Evolutionary conservation across 1,284 basidiomycete genomes (phyloP), one percentile per base, ranked within the genome.

Genomic region (Leucocoprinus gongylophorus): DNA sequence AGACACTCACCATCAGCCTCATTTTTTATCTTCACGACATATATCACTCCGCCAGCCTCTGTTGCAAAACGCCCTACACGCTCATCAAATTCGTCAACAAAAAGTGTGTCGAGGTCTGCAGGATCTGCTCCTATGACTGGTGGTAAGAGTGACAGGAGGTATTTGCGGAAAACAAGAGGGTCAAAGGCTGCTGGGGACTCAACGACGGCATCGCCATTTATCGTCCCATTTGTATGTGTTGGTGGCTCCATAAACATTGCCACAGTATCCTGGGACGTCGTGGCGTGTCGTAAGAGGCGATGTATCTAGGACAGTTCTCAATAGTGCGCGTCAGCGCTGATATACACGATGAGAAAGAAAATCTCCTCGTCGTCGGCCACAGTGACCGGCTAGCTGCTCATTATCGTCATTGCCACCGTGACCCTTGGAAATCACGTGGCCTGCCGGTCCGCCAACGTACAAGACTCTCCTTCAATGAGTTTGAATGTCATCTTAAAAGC

Each of bases 81-180:
- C 59, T 88, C 87, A 48, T 84, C 77, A 59, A 88, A 92, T 53
- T 83, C 84, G 41, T 79, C 74, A 58, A 88, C 83, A 60, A 91
- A 86, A 32, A 91, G 64, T 0, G 78, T 67, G 30, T 85, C 75
- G 3, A 92, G 70, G 54, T 91, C 87, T 38, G 73, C 71, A 1
- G 72, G 70, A 13, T 69, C 63, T 3, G 86, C 83, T 10, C 81
- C 87, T 20, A 92, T 75, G 1, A 91, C 74, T 15, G 88, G 84
- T 1, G 89, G 88, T 1, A 93, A 71, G 26, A 93, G 71, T 1
- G 79, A 73, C 41, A 78, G 69, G 32, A 93, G 72, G 67, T 91
- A 92, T 13, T 72, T 69, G 57, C 74, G 78, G 61, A 88, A 85
- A 56, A 83, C 65, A 30, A 73, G 70, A 4, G 83, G 64, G 64